These are phyloP conservation scores for Naganishia onofrii DNA, from an alignment of 768 basidiomycete genomes.

Conservation along the genomic window DNA sequence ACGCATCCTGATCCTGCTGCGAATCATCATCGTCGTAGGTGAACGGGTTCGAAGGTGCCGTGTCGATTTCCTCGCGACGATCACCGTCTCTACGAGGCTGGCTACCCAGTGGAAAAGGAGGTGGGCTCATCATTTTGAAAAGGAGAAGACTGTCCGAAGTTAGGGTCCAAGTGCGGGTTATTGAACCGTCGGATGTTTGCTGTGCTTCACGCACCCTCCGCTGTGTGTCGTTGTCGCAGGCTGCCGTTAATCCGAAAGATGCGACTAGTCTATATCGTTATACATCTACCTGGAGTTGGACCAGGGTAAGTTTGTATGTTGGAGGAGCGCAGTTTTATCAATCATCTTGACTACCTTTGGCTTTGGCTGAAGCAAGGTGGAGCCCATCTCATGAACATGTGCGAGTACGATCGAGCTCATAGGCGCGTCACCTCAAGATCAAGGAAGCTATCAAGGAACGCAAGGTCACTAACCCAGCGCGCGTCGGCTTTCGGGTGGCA, in stretches of 20 bases:
- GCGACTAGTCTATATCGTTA: background rate
- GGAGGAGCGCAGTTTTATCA: no score
- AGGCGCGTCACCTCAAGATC: no score
- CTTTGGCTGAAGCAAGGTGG: no score
- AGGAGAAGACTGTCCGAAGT: background rate
- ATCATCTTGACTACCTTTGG: no score
- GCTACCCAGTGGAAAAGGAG: constrained; percentile 10
- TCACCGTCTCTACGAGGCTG: background rate
- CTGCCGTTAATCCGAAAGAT: background rate
- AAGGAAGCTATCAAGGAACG: no score
- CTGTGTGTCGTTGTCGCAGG: background rate
- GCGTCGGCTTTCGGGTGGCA: no score
- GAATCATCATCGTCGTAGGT: constrained; percentile 18
- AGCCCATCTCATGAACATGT: no score
- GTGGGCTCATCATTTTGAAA: constrained; percentile 12
- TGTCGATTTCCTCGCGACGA: background rate
- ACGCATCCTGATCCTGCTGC: constrained; percentile 17
- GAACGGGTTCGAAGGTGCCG: constrained; percentile 16
- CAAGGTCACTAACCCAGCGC: no score
- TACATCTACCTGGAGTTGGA: background rate
- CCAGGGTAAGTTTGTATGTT: background rate
- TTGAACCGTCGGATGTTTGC: background rate
- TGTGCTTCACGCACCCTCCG: background rate
- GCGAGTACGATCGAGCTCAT: no score
- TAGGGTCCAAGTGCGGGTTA: background rate